Evolutionary conservation across 2,329 filamentous ascomycete species (phyloP).

Genomic region (Pyricularia sp.): DNA sequence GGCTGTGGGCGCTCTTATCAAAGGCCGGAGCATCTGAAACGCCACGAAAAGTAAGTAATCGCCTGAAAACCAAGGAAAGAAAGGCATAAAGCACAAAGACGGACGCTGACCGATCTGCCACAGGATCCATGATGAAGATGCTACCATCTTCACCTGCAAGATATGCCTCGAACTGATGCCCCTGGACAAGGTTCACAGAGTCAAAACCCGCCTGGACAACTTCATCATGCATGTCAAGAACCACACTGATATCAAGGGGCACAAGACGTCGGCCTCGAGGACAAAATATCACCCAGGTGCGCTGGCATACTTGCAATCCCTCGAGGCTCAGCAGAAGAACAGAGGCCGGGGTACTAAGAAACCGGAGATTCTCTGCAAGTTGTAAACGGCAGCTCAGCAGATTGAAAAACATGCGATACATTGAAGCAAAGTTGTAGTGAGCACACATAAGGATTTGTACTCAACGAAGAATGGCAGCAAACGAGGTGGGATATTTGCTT

Average conservation of each 20-base stretch:
- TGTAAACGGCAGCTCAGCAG: background rate
- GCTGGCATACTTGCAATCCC: background rate
- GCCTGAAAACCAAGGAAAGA: no score
- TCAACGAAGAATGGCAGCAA: background rate
- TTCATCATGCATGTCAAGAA: conserved; percentile 1
- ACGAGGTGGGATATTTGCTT: background rate
- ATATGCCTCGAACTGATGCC: background rate
- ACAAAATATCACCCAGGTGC: background rate
- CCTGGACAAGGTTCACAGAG: background rate
- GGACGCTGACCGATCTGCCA: background rate
- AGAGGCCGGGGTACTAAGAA: background rate
- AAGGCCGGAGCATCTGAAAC: background rate
- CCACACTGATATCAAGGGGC: background rate
- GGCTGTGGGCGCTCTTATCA: background rate
- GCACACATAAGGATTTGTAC: background rate
- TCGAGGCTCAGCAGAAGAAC: background rate
- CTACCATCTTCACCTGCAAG: background rate
- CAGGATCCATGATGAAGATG: background rate
- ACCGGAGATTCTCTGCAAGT: background rate
- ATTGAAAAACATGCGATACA: background rate
- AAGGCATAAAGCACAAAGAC: background rate
- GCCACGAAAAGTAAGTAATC: background rate
- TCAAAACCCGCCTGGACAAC: background rate
- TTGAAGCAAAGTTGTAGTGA: background rate
- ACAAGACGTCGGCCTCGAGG: background rate